phyloP scores from a whole-genome alignment of 2,329 filamentous ascomycete genomes.

The Calonectria multiphialidica region DNA sequence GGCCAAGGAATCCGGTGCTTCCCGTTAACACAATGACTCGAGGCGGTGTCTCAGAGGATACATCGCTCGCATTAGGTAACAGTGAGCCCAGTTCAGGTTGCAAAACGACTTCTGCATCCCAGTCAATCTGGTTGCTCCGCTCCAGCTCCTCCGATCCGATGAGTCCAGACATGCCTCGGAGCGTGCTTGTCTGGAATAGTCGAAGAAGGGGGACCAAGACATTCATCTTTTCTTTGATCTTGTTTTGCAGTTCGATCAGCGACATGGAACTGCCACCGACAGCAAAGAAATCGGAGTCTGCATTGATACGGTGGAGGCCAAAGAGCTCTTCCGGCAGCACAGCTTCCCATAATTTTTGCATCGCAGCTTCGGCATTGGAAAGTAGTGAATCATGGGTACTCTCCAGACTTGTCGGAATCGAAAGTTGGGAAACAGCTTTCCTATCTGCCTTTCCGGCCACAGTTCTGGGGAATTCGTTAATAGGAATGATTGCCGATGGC shows the following conservation, averaged over 20 bases:
- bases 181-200: not conserved
- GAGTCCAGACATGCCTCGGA: not conserved
- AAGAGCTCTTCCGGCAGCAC: slow-evolving; percentile 33
- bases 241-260: not conserved
- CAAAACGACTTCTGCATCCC: not conserved
- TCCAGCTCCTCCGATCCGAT: not conserved
- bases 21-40: slow-evolving; percentile 4
- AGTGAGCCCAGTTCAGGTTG: not conserved
- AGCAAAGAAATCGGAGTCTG: slow-evolving; percentile 19
- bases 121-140: not conserved
- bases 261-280: slow-evolving; percentile 7
- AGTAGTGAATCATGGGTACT: not conserved
- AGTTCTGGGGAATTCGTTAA: slow-evolving; percentile 46
- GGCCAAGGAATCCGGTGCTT: slow-evolving; percentile 4
- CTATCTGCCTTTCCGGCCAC: slow-evolving; percentile 48
- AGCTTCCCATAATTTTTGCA: slow-evolving; percentile 28
- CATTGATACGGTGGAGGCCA: not conserved
- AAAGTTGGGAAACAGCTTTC: slow-evolving; percentile 32
- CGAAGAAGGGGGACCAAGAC: not conserved
- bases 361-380: slow-evolving; percentile 10
- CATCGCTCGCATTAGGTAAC: not conserved
- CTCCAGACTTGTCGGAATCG: slow-evolving; percentile 29
- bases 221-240: not conserved
- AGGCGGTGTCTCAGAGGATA: not conserved
- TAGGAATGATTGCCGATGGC: slow-evolving; percentile 42